These are phyloP conservation scores for Dentipellis fragilis DNA, from an alignment of 768 basidiomycete species.

Conservation along the genomic window DNA sequence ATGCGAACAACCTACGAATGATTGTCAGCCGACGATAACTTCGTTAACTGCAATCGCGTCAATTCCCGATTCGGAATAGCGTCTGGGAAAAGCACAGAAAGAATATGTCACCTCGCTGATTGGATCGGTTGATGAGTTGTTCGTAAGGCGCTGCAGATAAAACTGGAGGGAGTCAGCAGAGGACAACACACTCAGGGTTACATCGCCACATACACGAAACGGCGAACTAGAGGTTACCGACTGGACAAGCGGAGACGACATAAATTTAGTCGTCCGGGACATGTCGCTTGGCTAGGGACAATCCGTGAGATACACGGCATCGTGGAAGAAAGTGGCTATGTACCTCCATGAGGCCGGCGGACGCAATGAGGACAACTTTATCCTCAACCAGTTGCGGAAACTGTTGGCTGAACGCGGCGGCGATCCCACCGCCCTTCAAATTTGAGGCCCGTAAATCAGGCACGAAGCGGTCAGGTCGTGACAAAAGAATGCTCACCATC, in stretches of 20 bases:
- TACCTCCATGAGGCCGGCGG: slow-evolving; percentile 62
- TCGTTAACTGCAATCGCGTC: neutral
- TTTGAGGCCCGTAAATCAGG: neutral
- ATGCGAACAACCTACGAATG: slow-evolving; percentile 52
- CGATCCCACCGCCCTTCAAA: slow-evolving; percentile 60
- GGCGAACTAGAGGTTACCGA: slow-evolving; percentile 50
- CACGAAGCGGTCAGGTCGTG: neutral
- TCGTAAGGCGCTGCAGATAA: slow-evolving; percentile 24
- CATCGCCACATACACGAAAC: slow-evolving; percentile 39
- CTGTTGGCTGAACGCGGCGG: slow-evolving; percentile 57
- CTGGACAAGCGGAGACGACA: slow-evolving; percentile 71
- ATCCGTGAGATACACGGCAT: too few species aligned
- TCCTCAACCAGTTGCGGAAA: slow-evolving; percentile 65
- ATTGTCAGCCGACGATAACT: neutral
- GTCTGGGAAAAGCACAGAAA: too few species aligned
- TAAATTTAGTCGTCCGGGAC: slow-evolving; percentile 65
- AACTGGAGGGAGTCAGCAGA: slow-evolving; percentile 13
- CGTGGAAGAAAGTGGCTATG: neutral
- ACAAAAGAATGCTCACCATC: slow-evolving; percentile 40
- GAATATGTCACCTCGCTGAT: slow-evolving; percentile 18
- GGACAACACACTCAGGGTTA: neutral
- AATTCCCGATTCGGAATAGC: too few species aligned
- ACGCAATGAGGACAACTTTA: slow-evolving; percentile 57
- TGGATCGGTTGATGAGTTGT: slow-evolving; percentile 19
- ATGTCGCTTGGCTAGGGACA: slow-evolving; percentile 45